Evolutionary conservation across 805 yeast species (phyloP).

Genomic region (Nakazawaea ernobii): DNA sequence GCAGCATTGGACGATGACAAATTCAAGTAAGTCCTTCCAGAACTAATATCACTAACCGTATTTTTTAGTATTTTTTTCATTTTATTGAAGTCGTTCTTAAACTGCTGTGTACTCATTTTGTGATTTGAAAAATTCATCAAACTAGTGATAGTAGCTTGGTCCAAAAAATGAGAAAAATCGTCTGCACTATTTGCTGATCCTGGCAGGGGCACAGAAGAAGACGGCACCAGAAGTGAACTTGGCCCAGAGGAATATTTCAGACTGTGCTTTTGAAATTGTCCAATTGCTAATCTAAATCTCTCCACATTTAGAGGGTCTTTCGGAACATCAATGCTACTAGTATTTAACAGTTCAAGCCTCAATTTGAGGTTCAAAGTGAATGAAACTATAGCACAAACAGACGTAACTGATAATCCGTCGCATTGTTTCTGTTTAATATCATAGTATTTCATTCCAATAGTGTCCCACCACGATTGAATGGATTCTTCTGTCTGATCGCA

Average conservation of each 20-base stretch:
- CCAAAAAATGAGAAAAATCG: constrained; percentile 22
- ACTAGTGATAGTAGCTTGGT: constrained; percentile 7
- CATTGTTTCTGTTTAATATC: constrained; percentile 17
- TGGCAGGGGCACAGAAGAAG: constrained; percentile 58
- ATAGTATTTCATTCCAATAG: constrained; percentile 50
- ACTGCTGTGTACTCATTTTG: constrained; percentile 25
- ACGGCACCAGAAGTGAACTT: constrained; percentile 42
- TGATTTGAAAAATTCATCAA: constrained; percentile 11
- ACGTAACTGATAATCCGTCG: constrained; percentile 44
- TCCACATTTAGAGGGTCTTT: constrained; percentile 83
- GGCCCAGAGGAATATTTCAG: constrained; percentile 16
- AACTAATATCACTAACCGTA: constrained; percentile 30
- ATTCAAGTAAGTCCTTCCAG: constrained; percentile 25
- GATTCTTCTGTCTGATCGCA: constrained; percentile 76
- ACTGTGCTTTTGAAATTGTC: constrained; percentile 61
- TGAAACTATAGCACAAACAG: constrained; percentile 79
- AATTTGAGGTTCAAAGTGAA: constrained; percentile 62
- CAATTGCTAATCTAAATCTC: constrained; percentile 59
- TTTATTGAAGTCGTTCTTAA: constrained; percentile 28
- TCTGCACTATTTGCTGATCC: constrained; percentile 49
- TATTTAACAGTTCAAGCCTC: constrained; percentile 49
- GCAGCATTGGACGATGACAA: constrained; percentile 15
- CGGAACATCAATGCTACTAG: constrained; percentile 53
- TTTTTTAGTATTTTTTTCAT: constrained; percentile 28
- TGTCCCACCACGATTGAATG: constrained; percentile 74